A percentile compares a stretch with the other conserved stretches of the same genome.
Conservation (phyloP, 345 rosid genomes). For the Brassica cretica region DNA sequence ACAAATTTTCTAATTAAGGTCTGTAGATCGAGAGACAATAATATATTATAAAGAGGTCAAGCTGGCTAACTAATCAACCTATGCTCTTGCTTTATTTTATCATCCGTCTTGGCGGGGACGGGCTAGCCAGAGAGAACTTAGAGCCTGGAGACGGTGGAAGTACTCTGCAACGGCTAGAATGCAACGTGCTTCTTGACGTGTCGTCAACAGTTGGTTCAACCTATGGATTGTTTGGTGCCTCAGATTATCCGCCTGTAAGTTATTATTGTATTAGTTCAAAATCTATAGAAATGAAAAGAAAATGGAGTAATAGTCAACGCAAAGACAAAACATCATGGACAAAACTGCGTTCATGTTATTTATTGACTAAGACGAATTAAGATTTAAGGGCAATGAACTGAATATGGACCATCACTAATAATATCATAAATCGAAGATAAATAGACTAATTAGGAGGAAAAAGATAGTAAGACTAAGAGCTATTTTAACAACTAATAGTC, state of each 20-base stretch:
- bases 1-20: conserved; percentile 17
- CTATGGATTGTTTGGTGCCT: conserved; percentile 86
- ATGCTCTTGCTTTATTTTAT: conserved; percentile 16
- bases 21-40: conserved; percentile 11
- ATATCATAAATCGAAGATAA: background rate
- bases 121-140: conserved; percentile 91
- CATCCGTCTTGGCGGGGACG: conserved; percentile 79
- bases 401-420: conserved; percentile 16
- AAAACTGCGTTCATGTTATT: conserved; percentile 3
- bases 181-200: conserved; percentile 85
- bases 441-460: background rate
- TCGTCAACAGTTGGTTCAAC: conserved; percentile 70
- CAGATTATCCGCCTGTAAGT: conserved; percentile 93
- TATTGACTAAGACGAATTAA: conserved; percentile 24
- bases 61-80: conserved; percentile 43
- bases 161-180: conserved; percentile 80
- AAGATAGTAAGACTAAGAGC: background rate
- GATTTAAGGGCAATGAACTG: background rate
- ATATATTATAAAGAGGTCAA: conserved; percentile 31
- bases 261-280: conserved; percentile 4
- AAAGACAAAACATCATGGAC: conserved; percentile 4
- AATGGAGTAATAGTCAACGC: background rate
- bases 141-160: conserved; percentile 89
- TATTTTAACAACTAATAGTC: background rate
- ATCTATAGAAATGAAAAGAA: background rate